phyloP scores from a whole-genome alignment of 192 early-diverging fungal genomes.

The Paraglomus brasilianum region DNA sequence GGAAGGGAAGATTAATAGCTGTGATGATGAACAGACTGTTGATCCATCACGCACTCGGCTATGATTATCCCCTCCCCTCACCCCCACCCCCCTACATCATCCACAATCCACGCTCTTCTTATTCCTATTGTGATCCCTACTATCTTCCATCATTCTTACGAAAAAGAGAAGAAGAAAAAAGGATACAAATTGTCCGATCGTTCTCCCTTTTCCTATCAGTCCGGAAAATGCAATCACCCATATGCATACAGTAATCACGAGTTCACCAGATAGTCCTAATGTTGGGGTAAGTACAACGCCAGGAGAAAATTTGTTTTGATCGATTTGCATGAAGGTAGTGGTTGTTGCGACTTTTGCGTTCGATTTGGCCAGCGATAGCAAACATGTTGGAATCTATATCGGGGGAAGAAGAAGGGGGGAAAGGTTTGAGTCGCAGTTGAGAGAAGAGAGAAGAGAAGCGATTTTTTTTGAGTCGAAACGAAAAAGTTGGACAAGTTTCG shows the following conservation, averaged over 20 bases:
- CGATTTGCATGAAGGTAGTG: neutral
- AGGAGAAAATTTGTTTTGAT: neutral
- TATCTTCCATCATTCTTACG: no score
- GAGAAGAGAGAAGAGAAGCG: no score
- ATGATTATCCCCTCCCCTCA: no score
- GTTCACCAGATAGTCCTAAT: neutral
- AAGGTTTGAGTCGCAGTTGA: neutral
- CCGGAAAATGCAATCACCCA: constrained; percentile 3
- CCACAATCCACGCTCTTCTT: no score
- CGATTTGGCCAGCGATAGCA: neutral
- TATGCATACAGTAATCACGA: neutral
- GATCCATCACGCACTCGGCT: no score
- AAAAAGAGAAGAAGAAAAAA: neutral
- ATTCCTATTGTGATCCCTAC: no score
- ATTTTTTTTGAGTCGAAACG: no score
- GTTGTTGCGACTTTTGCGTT: neutral
- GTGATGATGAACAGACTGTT: no score
- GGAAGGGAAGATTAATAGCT: no score
- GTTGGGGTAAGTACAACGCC: neutral
- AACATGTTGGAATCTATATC: neutral
- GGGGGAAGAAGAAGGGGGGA: neutral
- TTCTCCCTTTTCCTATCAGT: neutral
- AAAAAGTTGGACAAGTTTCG: no score
- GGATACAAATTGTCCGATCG: constrained; percentile 6
- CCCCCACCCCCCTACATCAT: no score